Percentiles rank a stretch among this genome's conserved stretches.
These are phyloP conservation scores for Xylaria telfairii DNA, from an alignment of 495 filamentous ascomycete species.

Conservation along the genomic window DNA sequence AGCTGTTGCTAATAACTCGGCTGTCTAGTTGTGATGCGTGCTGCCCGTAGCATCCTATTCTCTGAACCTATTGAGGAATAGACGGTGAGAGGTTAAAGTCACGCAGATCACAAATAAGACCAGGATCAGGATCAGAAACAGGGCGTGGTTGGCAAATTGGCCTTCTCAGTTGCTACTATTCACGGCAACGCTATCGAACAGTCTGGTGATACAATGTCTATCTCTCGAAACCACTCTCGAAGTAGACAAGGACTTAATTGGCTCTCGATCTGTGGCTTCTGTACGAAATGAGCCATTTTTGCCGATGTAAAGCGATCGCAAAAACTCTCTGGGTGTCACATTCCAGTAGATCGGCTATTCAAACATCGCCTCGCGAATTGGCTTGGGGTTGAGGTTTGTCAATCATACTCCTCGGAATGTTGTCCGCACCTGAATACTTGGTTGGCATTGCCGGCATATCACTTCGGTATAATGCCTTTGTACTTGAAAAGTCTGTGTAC, in stretches of 20 bases:
- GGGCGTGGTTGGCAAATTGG: not conserved
- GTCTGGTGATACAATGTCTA: not conserved
- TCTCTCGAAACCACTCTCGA: not conserved
- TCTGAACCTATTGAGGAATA: not conserved
- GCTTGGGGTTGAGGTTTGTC: not conserved
- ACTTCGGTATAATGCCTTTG: slow-evolving; percentile 14
- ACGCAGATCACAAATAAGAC: slow-evolving; percentile 1
- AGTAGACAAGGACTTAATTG: not conserved
- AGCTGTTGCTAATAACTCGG: not conserved
- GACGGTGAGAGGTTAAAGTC: not conserved
- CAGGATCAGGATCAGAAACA: not conserved
- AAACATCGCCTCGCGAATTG: slow-evolving; percentile 1
- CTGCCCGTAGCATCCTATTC: not conserved
- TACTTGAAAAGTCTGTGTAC: not conserved
- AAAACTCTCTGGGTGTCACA: not conserved
- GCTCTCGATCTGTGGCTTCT: not conserved
- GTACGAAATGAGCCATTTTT: not conserved
- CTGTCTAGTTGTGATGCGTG: not conserved
- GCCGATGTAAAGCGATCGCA: not conserved
- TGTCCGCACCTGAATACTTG: not conserved
- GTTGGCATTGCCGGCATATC: slow-evolving; percentile 15
- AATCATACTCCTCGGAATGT: not conserved
- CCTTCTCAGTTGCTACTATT: slow-evolving; percentile 4
- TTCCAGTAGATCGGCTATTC: not conserved
- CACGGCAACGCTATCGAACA: slow-evolving; percentile 2